Percentiles rank a stretch among this genome's conserved stretches.
Evolutionary conservation across 2,329 filamentous ascomycete genomes (phyloP).

Genomic region (Blastomyces emzantsi): DNA sequence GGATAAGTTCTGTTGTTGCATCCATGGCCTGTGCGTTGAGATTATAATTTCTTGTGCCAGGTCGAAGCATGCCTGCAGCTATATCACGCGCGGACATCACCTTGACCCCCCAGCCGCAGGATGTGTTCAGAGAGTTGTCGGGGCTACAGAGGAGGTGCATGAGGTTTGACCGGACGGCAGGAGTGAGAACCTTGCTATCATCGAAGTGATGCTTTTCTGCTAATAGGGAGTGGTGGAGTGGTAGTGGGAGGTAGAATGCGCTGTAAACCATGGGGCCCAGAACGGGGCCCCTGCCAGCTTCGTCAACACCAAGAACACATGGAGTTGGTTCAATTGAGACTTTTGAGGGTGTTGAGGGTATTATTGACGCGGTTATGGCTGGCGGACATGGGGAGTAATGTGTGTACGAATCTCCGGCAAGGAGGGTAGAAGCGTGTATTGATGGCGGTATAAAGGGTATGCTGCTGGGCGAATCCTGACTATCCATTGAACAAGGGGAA

Average conservation of each 20-base stretch:
- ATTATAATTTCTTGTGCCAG: conserved; percentile 57
- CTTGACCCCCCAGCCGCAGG: conserved; percentile 76
- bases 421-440: conserved; percentile 48
- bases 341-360: conserved; percentile 22
- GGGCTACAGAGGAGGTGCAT: conserved; percentile 63
- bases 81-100: conserved; percentile 79
- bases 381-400: conserved; percentile 62
- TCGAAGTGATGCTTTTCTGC: conserved; percentile 77
- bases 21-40: conserved; percentile 95
- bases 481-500: not conserved
- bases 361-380: conserved; percentile 44
- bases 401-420: conserved; percentile 59
- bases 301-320: conserved; percentile 82
- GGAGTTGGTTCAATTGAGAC: conserved; percentile 39
- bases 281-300: conserved; percentile 90
- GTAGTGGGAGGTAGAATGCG: conserved; percentile 61
- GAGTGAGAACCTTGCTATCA: conserved; percentile 86
- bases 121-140: conserved; percentile 47
- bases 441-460: conserved; percentile 58
- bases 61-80: conserved; percentile 63
- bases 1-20: conserved; percentile 74
- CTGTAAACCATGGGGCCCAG: conserved; percentile 65
- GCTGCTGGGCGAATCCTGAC: conserved; percentile 28
- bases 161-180: conserved; percentile 64
- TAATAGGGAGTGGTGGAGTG: conserved; percentile 61